phyloP scores from a whole-genome alignment of 371 early-diverging fungal species.

The Mycotypha africana region DNA sequence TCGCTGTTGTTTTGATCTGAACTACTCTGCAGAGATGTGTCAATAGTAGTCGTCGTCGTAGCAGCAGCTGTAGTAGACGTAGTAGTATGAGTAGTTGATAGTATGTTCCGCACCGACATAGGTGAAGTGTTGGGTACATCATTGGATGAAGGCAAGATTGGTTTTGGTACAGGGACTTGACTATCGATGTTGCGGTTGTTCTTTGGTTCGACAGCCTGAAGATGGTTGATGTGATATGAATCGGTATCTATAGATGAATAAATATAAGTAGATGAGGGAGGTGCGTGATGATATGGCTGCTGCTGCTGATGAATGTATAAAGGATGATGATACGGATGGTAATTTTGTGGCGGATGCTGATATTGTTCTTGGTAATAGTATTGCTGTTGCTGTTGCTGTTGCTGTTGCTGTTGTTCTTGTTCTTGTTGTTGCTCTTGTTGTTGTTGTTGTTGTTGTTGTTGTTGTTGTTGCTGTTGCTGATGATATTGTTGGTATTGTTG shows the following conservation, averaged over 20 bases:
- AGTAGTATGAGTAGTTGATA: slow-evolving; percentile 2
- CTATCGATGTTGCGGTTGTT: too few relatives aligned
- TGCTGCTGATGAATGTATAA: too few relatives aligned
- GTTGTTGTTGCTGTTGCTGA: neutral
- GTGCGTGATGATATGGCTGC: too few relatives aligned
- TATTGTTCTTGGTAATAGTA: neutral
- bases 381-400: neutral
- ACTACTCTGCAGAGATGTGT: too few relatives aligned
- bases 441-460: neutral
- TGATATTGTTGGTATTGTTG: neutral
- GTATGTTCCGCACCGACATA: slow-evolving; percentile 20
- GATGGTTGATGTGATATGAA: too few relatives aligned
- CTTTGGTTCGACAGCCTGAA: too few relatives aligned
- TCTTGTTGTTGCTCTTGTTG: too few relatives aligned
- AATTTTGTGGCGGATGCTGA: neutral
- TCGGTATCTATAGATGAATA: too few relatives aligned
- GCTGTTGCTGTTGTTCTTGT: neutral
- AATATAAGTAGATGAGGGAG: too few relatives aligned
- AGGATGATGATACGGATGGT: neutral
- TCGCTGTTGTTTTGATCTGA: slow-evolving; percentile 5
- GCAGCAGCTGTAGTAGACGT: neutral
- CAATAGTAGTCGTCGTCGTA: too few relatives aligned
- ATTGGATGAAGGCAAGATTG: slow-evolving; percentile 5
- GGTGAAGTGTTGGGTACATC: slow-evolving; percentile 4
- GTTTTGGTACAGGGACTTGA: too few relatives aligned